phyloP scores from a whole-genome alignment of 768 basidiomycete genomes.

The Pilatotrama ljubarskyi region DNA sequence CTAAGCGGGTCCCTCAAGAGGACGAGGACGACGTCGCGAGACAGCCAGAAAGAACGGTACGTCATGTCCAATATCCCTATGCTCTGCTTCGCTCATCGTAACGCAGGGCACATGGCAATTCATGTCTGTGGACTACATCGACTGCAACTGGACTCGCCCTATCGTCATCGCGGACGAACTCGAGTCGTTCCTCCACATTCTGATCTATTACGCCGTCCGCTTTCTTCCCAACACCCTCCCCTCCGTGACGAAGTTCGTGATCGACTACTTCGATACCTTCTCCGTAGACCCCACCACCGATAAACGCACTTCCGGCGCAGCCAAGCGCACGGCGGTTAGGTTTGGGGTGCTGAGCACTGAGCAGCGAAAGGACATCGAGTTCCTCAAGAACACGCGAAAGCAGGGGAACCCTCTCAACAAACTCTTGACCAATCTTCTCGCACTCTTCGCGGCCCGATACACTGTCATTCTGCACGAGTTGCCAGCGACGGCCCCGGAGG shows the following conservation, averaged over 20 bases:
- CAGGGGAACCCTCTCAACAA: no score
- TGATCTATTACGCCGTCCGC: constrained; percentile 6
- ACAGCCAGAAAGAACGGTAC: constrained; percentile 3
- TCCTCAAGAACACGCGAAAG: no score
- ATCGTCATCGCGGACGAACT: constrained; percentile 16
- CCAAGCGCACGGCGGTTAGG: no score
- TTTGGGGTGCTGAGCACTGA: no score
- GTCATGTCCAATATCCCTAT: neutral
- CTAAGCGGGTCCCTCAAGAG: neutral
- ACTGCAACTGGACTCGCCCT: neutral
- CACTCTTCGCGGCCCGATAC: no score
- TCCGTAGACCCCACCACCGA: no score
- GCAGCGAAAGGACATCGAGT: no score
- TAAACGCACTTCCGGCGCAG: no score
- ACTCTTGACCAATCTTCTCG: no score
- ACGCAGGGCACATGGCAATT: constrained; percentile 19
- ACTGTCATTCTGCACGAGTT: no score
- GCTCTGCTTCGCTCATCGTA: neutral
- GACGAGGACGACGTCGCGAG: neutral
- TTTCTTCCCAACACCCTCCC: neutral
- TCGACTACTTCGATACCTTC: neutral
- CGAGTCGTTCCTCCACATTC: constrained; percentile 15
- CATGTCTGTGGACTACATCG: constrained; percentile 9
- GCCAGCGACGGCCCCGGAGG: no score
- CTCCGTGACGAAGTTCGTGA: neutral